A percentile compares a stretch with the other conserved stretches of the same genome.
Conservation (phyloP, 176 grass and related monocot genomes). For the Oryza meyeriana region DNA sequence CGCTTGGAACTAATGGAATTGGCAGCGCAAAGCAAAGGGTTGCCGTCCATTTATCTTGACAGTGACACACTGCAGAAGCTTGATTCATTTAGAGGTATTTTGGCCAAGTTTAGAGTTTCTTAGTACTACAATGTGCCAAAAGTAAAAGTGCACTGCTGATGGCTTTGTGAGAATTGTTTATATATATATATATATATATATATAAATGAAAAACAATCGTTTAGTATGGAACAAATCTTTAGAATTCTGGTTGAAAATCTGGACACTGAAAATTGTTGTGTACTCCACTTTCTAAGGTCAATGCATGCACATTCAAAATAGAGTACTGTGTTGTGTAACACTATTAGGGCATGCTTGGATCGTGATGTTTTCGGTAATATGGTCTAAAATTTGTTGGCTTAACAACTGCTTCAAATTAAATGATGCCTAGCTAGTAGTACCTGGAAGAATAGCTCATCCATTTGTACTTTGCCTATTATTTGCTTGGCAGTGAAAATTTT, state of each 20-base stretch:
- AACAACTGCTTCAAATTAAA: neutral
- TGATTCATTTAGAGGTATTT: constrained; percentile 82
- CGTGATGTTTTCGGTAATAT: neutral
- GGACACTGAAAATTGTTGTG: neutral
- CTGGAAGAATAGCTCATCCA: neutral
- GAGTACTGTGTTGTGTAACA: neutral
- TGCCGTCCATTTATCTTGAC: constrained; percentile 82
- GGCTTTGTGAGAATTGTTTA: constrained; percentile 3
- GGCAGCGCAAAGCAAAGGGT: constrained; percentile 78
- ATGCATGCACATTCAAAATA: constrained; percentile 2
- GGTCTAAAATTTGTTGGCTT: neutral
- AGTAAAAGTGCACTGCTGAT: constrained; percentile 8
- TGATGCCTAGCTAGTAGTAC: neutral
- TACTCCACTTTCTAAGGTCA: neutral
- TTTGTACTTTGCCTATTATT: neutral
- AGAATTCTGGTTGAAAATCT: neutral
- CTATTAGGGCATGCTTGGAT: neutral
- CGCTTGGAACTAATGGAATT: constrained; percentile 96
- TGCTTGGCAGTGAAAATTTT: neutral
- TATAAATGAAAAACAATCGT: neutral
- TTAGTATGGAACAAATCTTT: neutral
- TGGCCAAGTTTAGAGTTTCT: constrained; percentile 16
- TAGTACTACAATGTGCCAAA: neutral
- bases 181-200: neutral
- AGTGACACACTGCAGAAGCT: constrained; percentile 83